Percentiles rank a stretch among this genome's conserved stretches.
These are phyloP conservation scores for Nothopassalora personata DNA, from an alignment of 2,329 filamentous ascomycete genomes.

Conservation along the genomic window DNA sequence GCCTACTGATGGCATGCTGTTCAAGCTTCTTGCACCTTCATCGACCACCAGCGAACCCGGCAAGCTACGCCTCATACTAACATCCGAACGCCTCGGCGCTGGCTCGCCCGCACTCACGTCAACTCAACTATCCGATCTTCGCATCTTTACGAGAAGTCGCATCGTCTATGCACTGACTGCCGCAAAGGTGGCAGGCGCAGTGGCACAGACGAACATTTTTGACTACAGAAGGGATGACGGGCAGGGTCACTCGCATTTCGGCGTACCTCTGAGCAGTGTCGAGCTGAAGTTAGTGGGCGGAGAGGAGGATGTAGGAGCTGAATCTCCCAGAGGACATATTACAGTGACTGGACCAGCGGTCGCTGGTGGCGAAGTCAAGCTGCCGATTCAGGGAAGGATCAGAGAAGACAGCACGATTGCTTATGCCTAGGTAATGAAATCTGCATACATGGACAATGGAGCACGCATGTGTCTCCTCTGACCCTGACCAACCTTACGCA, in stretches of 20 bases:
- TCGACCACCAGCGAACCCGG: constrained; percentile 58
- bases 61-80: constrained; percentile 74
- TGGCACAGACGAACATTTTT: constrained; percentile 80
- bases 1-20: constrained; percentile 60
- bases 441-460: neutral
- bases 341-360: constrained; percentile 69
- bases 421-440: constrained; percentile 16
- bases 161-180: constrained; percentile 81
- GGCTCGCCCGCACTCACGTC: constrained; percentile 60
- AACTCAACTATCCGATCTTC: constrained; percentile 68
- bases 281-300: constrained; percentile 56
- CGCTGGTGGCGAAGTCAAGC: constrained; percentile 57
- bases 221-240: constrained; percentile 65
- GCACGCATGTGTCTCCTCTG: no score
- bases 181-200: constrained; percentile 76
- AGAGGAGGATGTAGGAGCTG: constrained; percentile 53
- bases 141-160: constrained; percentile 72
- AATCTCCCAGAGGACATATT: constrained; percentile 47
- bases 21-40: constrained; percentile 53
- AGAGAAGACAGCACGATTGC: constrained; percentile 67
- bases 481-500: no score
- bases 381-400: constrained; percentile 62
- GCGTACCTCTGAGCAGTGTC: constrained; percentile 70
- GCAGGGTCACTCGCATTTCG: constrained; percentile 62
- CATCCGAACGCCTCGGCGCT: constrained; percentile 65